phyloP scores from a whole-genome alignment of 169 alveolate genomes.

The Plasmodium billcollinsi region DNA sequence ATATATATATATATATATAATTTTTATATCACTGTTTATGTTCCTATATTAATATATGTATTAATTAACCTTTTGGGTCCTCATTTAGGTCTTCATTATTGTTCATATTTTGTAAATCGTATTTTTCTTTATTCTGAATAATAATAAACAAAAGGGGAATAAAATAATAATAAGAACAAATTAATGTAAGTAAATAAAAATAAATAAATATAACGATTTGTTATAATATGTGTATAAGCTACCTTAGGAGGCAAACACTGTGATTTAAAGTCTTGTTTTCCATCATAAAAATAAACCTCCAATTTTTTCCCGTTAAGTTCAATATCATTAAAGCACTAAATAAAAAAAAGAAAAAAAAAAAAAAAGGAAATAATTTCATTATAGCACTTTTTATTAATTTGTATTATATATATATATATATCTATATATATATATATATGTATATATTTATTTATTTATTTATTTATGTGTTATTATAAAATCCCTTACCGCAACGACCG shows the following conservation, averaged over 20 bases:
- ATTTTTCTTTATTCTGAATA: conserved; percentile 14
- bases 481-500: conserved; percentile 72
- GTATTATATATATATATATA: background rate
- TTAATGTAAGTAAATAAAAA: background rate
- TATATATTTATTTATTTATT: background rate
- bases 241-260: conserved; percentile 83
- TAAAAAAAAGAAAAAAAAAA: conserved; percentile 5
- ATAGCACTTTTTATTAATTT: background rate
- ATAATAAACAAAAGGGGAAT: conserved; percentile 3
- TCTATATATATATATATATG: background rate
- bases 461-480: conserved; percentile 7
- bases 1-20: conserved; percentile 8
- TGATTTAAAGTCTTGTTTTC: conserved; percentile 89
- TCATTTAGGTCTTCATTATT: conserved; percentile 16
- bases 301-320: conserved; percentile 85
- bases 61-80: conserved; percentile 17
- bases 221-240: background rate
- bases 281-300: conserved; percentile 91
- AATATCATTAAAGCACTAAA: conserved; percentile 85
- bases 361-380: conserved; percentile 63
- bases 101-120: background rate
- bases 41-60: background rate
- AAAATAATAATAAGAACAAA: background rate
- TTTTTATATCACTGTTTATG: no score
- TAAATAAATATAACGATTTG: background rate